Evolutionary conservation across 192 early-diverging fungal species (phyloP).

Genomic region (Backusella macrospora): DNA sequence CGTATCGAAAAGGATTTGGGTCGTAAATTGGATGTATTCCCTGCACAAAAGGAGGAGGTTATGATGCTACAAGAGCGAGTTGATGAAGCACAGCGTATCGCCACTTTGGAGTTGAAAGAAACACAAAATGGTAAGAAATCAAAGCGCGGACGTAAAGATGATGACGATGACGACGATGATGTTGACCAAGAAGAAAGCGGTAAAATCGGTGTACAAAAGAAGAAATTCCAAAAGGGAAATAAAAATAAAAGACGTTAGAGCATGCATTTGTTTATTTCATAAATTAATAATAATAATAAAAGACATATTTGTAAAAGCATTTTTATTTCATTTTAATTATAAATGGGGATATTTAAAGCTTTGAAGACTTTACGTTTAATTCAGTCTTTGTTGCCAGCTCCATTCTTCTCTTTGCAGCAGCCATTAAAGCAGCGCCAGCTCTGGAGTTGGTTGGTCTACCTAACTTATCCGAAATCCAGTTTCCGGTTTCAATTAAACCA

Average conservation of each 20-base stretch:
- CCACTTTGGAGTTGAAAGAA: constrained; percentile 86
- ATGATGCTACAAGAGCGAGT: constrained; percentile 94
- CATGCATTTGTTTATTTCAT: constrained; percentile 15
- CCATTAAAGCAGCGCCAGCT: constrained; percentile 51
- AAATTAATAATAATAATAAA: constrained; percentile 8
- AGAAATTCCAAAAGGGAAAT: constrained; percentile 14
- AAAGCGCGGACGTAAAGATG: constrained; percentile 45
- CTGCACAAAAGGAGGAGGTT: constrained; percentile 80
- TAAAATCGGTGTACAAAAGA: constrained; percentile 12
- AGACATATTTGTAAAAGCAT: background rate
- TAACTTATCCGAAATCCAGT: constrained; percentile 86
- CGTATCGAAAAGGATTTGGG: constrained; percentile 89
- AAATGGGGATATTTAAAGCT: background rate
- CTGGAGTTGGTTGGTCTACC: constrained; percentile 66
- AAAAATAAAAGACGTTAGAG: constrained; percentile 8
- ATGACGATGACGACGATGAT: constrained; percentile 47
- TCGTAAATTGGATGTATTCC: constrained; percentile 87
- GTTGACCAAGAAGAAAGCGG: constrained; percentile 31
- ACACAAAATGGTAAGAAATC: constrained; percentile 52
- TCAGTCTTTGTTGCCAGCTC: background rate
- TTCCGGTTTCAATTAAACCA: constrained; percentile 74
- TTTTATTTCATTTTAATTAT: background rate
- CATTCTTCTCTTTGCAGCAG: constrained; percentile 21
- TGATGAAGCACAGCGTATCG: constrained; percentile 84
- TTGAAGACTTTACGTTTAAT: background rate